Conservation (phyloP, 176 grass and related monocot genomes). For the Rhynchospora breviuscula region DNA sequence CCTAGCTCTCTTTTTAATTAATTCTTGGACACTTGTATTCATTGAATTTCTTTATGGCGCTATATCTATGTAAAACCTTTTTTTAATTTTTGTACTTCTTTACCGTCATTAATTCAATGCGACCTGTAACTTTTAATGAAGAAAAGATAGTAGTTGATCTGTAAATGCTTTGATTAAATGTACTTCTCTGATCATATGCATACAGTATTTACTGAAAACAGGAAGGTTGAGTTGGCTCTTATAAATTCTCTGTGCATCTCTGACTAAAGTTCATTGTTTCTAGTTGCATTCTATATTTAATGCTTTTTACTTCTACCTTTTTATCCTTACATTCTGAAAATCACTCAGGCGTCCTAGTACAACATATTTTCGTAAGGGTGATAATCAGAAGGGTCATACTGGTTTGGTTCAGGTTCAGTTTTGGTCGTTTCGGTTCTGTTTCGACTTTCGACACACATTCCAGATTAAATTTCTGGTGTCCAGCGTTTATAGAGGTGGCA, state of each 20-base stretch:
- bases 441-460: no score
- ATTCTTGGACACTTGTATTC: constrained; percentile 4
- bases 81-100: background rate
- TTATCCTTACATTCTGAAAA: background rate
- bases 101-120: constrained; percentile 4
- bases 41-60: background rate
- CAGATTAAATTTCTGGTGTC: no score
- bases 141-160: background rate
- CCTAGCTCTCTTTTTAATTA: background rate
- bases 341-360: background rate
- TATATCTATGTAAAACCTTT: background rate
- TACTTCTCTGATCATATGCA: background rate
- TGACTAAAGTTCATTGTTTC: background rate
- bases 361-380: no score
- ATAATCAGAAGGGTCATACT: no score
- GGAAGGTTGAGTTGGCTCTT: background rate
- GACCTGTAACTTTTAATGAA: background rate
- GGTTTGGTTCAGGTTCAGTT: no score
- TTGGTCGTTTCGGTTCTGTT: no score
- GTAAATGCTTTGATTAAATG: background rate
- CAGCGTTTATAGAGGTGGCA: no score
- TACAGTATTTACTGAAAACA: background rate
- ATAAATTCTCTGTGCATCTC: background rate
- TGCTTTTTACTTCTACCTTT: background rate
- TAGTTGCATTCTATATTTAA: background rate